Conservation (phyloP, 495 filamentous ascomycete species). For the Neurospora terricola region DNA sequence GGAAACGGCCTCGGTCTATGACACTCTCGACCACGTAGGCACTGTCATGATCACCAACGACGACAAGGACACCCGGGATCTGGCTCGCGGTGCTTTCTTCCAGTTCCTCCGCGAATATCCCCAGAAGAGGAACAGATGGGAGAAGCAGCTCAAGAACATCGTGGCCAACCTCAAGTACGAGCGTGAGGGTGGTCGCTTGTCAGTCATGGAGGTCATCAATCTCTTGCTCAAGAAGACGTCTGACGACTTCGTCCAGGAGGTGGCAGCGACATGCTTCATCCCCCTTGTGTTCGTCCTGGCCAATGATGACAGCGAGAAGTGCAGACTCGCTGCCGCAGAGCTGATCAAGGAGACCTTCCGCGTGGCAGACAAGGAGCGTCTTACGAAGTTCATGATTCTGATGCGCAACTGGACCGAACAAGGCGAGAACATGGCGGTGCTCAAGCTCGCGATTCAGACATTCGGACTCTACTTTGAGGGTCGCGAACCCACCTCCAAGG, state of each 20-base stretch:
- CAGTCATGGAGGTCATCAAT: conserved; percentile 82
- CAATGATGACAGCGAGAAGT: conserved; percentile 81
- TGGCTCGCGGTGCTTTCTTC: conserved; percentile 81
- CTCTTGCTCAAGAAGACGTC: conserved; percentile 72
- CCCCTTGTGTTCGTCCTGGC: conserved; percentile 75
- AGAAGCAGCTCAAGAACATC: conserved; percentile 81
- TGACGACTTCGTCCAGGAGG: conserved; percentile 69
- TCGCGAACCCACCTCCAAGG: conserved; percentile 41
- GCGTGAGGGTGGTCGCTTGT: conserved; percentile 75
- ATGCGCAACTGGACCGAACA: conserved; percentile 71
- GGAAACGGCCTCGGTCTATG: conserved; percentile 79
- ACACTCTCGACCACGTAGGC: conserved; percentile 76
- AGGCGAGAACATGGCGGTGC: conserved; percentile 55
- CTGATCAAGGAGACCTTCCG: conserved; percentile 72
- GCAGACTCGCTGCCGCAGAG: conserved; percentile 70
- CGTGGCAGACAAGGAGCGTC: conserved; percentile 63
- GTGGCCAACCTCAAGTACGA: conserved; percentile 86
- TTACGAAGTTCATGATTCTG: conserved; percentile 55
- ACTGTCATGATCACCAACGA: conserved; percentile 96
- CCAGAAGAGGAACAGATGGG: conserved; percentile 75
- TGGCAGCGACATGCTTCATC: conserved; percentile 72
- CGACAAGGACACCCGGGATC: conserved; percentile 70
- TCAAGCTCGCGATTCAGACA: conserved; percentile 63
- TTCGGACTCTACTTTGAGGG: conserved; percentile 77
- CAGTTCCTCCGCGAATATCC: conserved; percentile 94